Conservation (phyloP, 2,329 filamentous ascomycete species). For the Trichothecium sympodiale region DNA sequence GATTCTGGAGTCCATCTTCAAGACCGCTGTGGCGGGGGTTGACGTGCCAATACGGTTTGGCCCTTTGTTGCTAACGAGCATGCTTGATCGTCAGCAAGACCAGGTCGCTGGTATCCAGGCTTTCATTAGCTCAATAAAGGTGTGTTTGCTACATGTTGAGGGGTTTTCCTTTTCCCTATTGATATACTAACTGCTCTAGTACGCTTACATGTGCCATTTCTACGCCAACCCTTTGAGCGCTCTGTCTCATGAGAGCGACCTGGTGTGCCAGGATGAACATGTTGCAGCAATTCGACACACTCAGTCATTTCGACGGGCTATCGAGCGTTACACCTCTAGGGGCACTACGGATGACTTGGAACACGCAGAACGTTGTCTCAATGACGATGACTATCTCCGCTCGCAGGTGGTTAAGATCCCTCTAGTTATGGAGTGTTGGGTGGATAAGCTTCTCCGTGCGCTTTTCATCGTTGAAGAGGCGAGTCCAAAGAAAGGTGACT, state of each 20-base stretch:
- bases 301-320: constrained; percentile 51
- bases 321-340: constrained; percentile 31
- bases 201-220: constrained; percentile 78
- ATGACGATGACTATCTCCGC: constrained; percentile 47
- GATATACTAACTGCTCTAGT: constrained; percentile 32
- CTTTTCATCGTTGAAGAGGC: constrained; percentile 33
- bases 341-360: constrained; percentile 32
- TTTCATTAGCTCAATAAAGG: constrained; percentile 60
- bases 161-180: not conserved
- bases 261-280: constrained; percentile 39
- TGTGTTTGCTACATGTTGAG: constrained; percentile 16
- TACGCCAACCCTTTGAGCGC: constrained; percentile 67
- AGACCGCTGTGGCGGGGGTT: constrained; percentile 47
- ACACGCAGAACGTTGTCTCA: constrained; percentile 35
- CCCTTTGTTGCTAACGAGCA: constrained; percentile 45
- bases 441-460: constrained; percentile 35
- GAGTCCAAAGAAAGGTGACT: constrained; percentile 25
- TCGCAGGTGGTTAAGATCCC: constrained; percentile 23
- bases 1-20: constrained; percentile 63
- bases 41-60: constrained; percentile 52
- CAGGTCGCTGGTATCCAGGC: constrained; percentile 67
- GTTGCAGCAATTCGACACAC: constrained; percentile 57
- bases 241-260: constrained; percentile 26
- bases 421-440: constrained; percentile 21
- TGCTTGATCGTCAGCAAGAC: constrained; percentile 64